Conservation (phyloP, 1,139 yeast genomes). For the Nakaseomyces nivariensis region DNA sequence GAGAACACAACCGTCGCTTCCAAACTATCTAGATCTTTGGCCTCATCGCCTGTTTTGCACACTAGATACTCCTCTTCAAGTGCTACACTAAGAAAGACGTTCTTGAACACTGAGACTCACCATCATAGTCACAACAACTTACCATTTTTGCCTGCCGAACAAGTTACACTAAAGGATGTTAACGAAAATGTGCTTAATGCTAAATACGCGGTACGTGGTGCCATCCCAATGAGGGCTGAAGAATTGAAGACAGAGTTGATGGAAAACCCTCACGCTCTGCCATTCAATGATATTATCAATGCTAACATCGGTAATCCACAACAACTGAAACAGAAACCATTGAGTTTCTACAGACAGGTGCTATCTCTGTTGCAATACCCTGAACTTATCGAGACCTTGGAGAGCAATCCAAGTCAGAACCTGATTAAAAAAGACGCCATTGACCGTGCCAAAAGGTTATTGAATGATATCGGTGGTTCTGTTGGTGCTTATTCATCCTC, state of each 20-base stretch:
- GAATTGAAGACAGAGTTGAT: slow-evolving; percentile 52
- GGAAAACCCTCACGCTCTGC: slow-evolving; percentile 50
- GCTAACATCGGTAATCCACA: slow-evolving; percentile 98
- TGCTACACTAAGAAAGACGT: neutral
- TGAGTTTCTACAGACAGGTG: slow-evolving; percentile 92
- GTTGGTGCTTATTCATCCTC: slow-evolving; percentile 93
- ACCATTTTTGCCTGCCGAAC: slow-evolving; percentile 25
- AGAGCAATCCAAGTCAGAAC: slow-evolving; percentile 11
- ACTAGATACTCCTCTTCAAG: neutral
- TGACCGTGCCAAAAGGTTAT: slow-evolving; percentile 52
- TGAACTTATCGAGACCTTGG: slow-evolving; percentile 34
- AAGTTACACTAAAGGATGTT: slow-evolving; percentile 40
- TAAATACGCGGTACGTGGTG: slow-evolving; percentile 91
- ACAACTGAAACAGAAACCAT: slow-evolving; percentile 85
- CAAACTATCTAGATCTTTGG: neutral
- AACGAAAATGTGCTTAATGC: slow-evolving; percentile 73
- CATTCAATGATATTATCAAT: slow-evolving; percentile 66
- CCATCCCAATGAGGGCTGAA: slow-evolving; percentile 88
- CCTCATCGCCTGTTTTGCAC: neutral
- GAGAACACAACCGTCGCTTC: neutral
- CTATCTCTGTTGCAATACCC: slow-evolving; percentile 82
- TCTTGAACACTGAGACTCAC: slow-evolving; percentile 1
- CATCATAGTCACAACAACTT: slow-evolving; percentile 2
- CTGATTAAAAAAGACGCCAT: slow-evolving; percentile 61
- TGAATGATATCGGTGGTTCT: slow-evolving; percentile 56